Evolutionary conservation across 2,329 filamentous ascomycete species (phyloP).

Genomic region (Alternaria sp.): DNA sequence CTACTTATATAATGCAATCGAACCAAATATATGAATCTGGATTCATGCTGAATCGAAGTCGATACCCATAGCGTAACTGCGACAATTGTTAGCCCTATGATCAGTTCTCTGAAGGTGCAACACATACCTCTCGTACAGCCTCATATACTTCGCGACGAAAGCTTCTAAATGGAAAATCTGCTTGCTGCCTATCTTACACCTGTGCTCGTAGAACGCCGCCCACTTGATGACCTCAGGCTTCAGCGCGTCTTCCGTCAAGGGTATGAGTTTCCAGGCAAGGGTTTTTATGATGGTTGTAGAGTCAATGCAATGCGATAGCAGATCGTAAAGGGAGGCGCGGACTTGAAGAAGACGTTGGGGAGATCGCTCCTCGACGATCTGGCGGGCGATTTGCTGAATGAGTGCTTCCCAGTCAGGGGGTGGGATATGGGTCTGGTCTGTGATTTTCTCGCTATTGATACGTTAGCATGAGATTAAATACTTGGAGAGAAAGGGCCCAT

Average conservation of each 20-base stretch:
- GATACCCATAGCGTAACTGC: slow-evolving; percentile 73
- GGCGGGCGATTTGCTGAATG: slow-evolving; percentile 86
- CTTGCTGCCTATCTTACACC: slow-evolving; percentile 89
- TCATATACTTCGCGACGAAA: slow-evolving; percentile 99
- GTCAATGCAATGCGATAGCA: slow-evolving; percentile 96
- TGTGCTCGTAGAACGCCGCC: slow-evolving; percentile 97
- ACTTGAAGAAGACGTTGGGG: slow-evolving; percentile 87
- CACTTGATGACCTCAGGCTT: slow-evolving; percentile 94
- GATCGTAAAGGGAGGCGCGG: slow-evolving; percentile 92
- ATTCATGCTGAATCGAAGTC: slow-evolving; percentile 55
- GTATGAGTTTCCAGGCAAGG: slow-evolving; percentile 89
- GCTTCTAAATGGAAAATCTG: slow-evolving; percentile 98
- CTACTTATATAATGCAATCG: background rate
- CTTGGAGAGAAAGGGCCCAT: background rate
- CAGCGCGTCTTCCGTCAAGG: slow-evolving; percentile 83
- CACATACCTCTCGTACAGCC: slow-evolving; percentile 85
- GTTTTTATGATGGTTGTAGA: slow-evolving; percentile 94
- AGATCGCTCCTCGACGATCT: slow-evolving; percentile 93
- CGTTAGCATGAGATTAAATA: slow-evolving; percentile 16
- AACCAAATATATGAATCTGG: background rate
- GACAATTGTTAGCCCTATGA: slow-evolving; percentile 11
- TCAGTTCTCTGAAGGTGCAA: background rate
- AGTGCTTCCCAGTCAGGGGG: slow-evolving; percentile 97
- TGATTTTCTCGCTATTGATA: slow-evolving; percentile 78
- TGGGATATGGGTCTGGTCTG: slow-evolving; percentile 86